A percentile compares a stretch with the other conserved stretches of the same genome.
Conservation (phyloP, 768 basidiomycete genomes). For the Mrakia frigida region DNA sequence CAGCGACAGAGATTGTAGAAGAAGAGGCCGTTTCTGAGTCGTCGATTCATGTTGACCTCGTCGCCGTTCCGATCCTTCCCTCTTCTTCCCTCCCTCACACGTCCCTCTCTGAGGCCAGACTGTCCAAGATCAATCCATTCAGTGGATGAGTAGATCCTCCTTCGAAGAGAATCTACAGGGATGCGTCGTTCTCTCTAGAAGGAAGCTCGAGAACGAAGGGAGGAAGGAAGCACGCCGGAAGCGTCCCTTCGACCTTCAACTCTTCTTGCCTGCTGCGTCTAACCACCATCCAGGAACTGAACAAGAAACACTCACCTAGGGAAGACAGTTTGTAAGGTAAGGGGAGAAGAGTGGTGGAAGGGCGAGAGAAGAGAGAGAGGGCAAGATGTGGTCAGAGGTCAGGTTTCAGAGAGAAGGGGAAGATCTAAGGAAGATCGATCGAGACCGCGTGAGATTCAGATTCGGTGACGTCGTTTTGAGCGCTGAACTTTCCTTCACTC, state of each 20-base stretch:
- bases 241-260: background rate
- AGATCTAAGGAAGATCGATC: too few relatives aligned
- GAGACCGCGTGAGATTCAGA: too few relatives aligned
- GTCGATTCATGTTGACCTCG: background rate
- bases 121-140: too few relatives aligned
- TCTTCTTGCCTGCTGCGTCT: background rate
- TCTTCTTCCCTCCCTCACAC: background rate
- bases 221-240: too few relatives aligned
- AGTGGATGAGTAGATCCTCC: too few relatives aligned
- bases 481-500: too few relatives aligned
- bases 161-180: too few relatives aligned
- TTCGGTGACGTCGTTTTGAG: too few relatives aligned
- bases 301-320: background rate
- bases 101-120: background rate
- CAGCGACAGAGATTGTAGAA: background rate
- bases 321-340: conserved; percentile 6
- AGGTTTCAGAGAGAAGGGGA: background rate
- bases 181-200: too few relatives aligned
- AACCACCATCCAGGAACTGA: too few relatives aligned
- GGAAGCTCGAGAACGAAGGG: too few relatives aligned
- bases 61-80: background rate
- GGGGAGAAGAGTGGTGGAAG: background rate
- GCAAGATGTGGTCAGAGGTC: background rate
- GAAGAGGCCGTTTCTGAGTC: background rate
- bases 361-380: too few relatives aligned